Percentiles rank a stretch among this genome's conserved stretches.
Evolutionary conservation across 257 asterid species (phyloP).

Genomic region (Plantago major): DNA sequence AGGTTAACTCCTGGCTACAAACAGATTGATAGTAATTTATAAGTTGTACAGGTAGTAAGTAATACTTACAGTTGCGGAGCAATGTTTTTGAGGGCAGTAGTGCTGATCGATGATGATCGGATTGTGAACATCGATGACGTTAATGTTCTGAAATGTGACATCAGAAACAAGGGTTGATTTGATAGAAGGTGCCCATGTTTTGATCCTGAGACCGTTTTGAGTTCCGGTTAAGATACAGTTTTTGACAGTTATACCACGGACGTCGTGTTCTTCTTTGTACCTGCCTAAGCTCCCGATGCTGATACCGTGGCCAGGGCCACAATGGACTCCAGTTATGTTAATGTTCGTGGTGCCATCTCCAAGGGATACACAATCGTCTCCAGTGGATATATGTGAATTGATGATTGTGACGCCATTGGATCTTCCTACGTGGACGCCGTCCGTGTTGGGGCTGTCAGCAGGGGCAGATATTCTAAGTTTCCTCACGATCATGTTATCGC

Average conservation of each 20-base stretch:
- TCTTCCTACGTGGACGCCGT: conserved; percentile 29
- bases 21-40: too few species aligned
- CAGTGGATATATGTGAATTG: conserved; percentile 14
- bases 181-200: conserved; percentile 16
- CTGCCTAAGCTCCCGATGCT: conserved; percentile 30
- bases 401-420: conserved; percentile 17
- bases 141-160: conserved; percentile 15
- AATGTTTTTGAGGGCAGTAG: conserved; percentile 16
- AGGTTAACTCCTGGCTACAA: too few species aligned
- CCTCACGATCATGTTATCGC: conserved; percentile 4
- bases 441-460: conserved; percentile 32
- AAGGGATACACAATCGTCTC: conserved; percentile 32
- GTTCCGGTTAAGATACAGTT: conserved; percentile 19
- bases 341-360: conserved; percentile 21
- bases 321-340: conserved; percentile 2
- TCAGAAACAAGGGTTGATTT: background rate
- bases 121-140: conserved; percentile 12
- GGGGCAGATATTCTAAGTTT: conserved; percentile 22
- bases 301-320: conserved; percentile 38
- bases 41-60: background rate
- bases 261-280: conserved; percentile 11
- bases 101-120: conserved; percentile 31
- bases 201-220: conserved; percentile 26
- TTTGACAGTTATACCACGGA: conserved; percentile 1
- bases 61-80: conserved; percentile 6